Percentiles rank a stretch among this genome's conserved stretches.
These are phyloP conservation scores for Aspergillus versicolor DNA, from an alignment of 2,329 filamentous ascomycete species.

Conservation along the genomic window DNA sequence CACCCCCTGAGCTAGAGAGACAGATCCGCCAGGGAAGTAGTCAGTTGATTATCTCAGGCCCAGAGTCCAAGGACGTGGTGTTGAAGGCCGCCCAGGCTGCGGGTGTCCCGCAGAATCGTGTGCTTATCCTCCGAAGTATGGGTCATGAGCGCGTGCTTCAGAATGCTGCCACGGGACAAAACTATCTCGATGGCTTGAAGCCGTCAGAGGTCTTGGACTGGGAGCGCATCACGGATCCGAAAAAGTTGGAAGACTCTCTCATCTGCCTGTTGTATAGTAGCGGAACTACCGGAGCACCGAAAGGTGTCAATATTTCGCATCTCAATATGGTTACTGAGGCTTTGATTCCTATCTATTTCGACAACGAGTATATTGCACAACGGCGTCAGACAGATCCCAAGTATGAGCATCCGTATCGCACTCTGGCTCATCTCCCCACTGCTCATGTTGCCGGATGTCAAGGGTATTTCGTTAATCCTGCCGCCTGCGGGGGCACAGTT, in stretches of 20 bases:
- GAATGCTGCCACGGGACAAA: constrained; percentile 12
- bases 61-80: constrained; percentile 13
- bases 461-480: constrained; percentile 35
- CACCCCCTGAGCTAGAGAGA: constrained; percentile 13
- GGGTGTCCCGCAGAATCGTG: constrained; percentile 9
- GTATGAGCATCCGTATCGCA: constrained; percentile 9
- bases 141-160: constrained; percentile 14
- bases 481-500: constrained; percentile 36
- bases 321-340: constrained; percentile 53
- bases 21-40: constrained; percentile 15
- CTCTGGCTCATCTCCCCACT: constrained; percentile 46
- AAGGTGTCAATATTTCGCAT: constrained; percentile 58
- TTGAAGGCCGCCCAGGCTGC: constrained; percentile 11
- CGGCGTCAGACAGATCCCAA: constrained; percentile 22
- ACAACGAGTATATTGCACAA: constrained; percentile 14
- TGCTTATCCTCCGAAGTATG: constrained; percentile 10
- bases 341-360: constrained; percentile 8
- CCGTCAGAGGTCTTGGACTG: constrained; percentile 12
- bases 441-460: constrained; percentile 50
- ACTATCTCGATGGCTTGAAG: constrained; percentile 9
- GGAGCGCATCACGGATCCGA: constrained; percentile 16
- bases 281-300: constrained; percentile 59
- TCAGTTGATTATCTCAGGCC: constrained; percentile 10
- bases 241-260: constrained; percentile 12
- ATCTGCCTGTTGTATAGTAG: constrained; percentile 46